Base-by-base conservation (phyloP, 139 green algal species). In the Chlamydomonas incerta region DNA sequence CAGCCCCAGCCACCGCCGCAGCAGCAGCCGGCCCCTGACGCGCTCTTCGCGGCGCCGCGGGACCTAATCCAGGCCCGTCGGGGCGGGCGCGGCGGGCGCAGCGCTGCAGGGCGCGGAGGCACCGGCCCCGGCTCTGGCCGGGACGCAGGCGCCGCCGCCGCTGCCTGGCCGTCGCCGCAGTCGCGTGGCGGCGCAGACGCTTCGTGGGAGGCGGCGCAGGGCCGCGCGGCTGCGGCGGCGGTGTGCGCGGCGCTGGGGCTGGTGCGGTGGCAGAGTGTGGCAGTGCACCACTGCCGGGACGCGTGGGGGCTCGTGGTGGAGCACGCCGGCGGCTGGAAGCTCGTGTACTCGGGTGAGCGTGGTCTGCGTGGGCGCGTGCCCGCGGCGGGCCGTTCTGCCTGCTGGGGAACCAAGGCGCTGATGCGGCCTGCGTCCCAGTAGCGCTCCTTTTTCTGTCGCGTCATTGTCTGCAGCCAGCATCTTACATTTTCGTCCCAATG, bases 211-310 rank as follows among this genome's bases (percentile, higher is more conserved):
- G 62, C 10, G 26, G 26, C 26, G 26, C 34, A 14, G 17, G 68
- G 29, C 35, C 17, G 31, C 1, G 31, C 71, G 72, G 69, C 31
- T 0, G 55, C 41, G 0, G 35, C 28, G n/a, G 65, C 71, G 5
- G 79, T 82, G 66, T 79, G 68, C 35, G 31, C 1, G 23, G 74
- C 60, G 31, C 60, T 89, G 50, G 91, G 89, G 1, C 68, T 94
- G 24, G 35, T 55, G 14, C 37, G 63, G 0, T 89, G 91, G 88
- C 37, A 80, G n/a, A 88, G 75, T 18, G 88, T 97, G 60, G 83
- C 86, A 3, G 94, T 96, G 31, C 28, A 87, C 14, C 96, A 98
- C 82, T 98, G 96, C 89, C 74, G 74, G 11, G 95, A 97, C 67
- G 91, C 96, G 0, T 96, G 85, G 34, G 95, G 88, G 0, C 50